These are phyloP conservation scores for Penicillium verrucosum DNA, from an alignment of 2,329 filamentous ascomycete genomes.

Conservation along the genomic window DNA sequence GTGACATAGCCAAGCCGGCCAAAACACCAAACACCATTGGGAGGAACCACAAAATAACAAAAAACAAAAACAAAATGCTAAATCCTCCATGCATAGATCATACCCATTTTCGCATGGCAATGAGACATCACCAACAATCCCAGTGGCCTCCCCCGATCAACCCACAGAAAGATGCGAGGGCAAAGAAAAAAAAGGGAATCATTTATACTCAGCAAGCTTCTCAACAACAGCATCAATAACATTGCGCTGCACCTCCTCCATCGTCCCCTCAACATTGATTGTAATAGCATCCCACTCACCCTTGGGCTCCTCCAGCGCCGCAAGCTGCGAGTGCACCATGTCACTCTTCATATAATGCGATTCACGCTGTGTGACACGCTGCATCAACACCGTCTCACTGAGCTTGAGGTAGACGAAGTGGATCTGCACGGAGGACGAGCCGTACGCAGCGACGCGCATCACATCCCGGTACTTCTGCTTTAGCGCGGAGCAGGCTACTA, in stretches of 20 bases:
- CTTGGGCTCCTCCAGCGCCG: constrained; percentile 80
- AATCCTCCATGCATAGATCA: constrained; percentile 10
- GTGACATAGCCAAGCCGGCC: not conserved
- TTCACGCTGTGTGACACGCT: constrained; percentile 70
- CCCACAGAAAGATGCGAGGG: not conserved
- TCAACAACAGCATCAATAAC: constrained; percentile 57
- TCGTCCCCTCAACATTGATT: constrained; percentile 60
- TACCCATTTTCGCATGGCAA: constrained; percentile 3
- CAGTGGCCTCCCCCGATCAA: not conserved
- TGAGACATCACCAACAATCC: not conserved
- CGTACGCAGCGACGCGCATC: constrained; percentile 76
- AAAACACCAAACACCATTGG: constrained; percentile 7
- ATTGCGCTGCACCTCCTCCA: constrained; percentile 56
- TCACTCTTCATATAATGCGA: constrained; percentile 93
- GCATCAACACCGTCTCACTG: constrained; percentile 68
- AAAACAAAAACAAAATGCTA: constrained; percentile 4
- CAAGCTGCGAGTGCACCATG: constrained; percentile 93
- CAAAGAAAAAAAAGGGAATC: not conserved
- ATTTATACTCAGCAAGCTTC: constrained; percentile 50
- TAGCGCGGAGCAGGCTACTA: constrained; percentile 91
- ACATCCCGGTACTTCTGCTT: constrained; percentile 97
- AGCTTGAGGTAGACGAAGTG: constrained; percentile 93
- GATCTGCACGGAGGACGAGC: constrained; percentile 67
- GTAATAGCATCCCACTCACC: constrained; percentile 68
- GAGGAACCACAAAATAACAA: not conserved